Conservation (phyloP, 768 basidiomycete species). For the Psilocybe cyanescens region DNA sequence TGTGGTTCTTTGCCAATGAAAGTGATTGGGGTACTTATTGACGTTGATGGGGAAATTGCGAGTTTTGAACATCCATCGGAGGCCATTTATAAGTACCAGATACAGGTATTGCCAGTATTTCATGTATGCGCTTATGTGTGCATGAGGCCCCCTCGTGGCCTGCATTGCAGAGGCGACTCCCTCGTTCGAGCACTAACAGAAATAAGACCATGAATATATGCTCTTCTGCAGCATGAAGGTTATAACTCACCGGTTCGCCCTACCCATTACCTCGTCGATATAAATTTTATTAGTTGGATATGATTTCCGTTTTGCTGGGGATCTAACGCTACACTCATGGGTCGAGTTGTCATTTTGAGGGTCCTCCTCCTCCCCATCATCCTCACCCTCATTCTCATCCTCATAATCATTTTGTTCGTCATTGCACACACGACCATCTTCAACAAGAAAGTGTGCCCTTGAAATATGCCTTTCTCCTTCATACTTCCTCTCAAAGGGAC, state of each 20-base stretch:
- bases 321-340: background rate
- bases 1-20: no score
- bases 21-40: no score
- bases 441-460: slow-evolving; percentile 22
- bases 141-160: no score
- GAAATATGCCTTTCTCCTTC: slow-evolving; percentile 15
- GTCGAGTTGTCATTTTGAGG: background rate
- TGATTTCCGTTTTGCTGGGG: background rate
- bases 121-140: no score
- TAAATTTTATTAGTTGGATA: slow-evolving; percentile 35
- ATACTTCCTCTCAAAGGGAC: slow-evolving; percentile 42
- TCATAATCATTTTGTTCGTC: slow-evolving; percentile 18
- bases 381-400: background rate
- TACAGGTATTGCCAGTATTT: no score
- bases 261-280: slow-evolving; percentile 54
- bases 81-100: no score
- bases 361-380: no score
- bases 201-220: no score
- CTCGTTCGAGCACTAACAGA: no score
- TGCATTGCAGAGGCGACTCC: no score
- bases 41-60: no score
- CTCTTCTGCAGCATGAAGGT: background rate
- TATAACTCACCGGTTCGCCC: slow-evolving; percentile 47
- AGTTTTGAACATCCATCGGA: no score
- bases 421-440: slow-evolving; percentile 24